Evolutionary conservation across 2,329 filamentous ascomycete genomes (phyloP).

Genomic region (Colletotrichum gloeosporioides): DNA sequence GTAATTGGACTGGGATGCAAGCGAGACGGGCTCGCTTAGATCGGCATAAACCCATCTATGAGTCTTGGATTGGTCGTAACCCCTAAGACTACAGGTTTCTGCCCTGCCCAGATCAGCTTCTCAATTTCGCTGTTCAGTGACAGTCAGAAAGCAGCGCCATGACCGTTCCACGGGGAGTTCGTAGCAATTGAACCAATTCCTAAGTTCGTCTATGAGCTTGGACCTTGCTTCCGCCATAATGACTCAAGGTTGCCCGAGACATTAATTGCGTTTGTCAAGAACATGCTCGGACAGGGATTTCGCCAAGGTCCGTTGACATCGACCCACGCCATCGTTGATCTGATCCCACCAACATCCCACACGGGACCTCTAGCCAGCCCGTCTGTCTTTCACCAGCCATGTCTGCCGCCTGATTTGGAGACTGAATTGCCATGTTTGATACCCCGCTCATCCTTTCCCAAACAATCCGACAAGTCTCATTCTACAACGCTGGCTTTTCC

Average conservation of each 20-base stretch:
- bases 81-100: background rate
- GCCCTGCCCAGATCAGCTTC: background rate
- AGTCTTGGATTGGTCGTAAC: background rate
- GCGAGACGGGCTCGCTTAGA: background rate
- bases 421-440: background rate
- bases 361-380: no score
- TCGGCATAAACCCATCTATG: background rate
- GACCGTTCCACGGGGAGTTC: no score
- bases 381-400: background rate
- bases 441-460: background rate
- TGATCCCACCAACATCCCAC: no score
- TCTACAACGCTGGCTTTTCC: background rate
- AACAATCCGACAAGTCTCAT: background rate
- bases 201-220: background rate
- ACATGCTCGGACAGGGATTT: no score
- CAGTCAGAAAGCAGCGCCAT: background rate
- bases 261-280: background rate
- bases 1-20: background rate
- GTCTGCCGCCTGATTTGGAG: background rate
- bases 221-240: background rate
- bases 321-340: no score
- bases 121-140: background rate
- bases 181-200: background rate
- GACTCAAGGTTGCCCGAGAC: background rate
- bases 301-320: no score